Percentiles rank a stretch among this genome's conserved stretches.
These are phyloP conservation scores for Handroanthus guayacan DNA, from an alignment of 257 asterid genomes.

Conservation along the genomic window DNA sequence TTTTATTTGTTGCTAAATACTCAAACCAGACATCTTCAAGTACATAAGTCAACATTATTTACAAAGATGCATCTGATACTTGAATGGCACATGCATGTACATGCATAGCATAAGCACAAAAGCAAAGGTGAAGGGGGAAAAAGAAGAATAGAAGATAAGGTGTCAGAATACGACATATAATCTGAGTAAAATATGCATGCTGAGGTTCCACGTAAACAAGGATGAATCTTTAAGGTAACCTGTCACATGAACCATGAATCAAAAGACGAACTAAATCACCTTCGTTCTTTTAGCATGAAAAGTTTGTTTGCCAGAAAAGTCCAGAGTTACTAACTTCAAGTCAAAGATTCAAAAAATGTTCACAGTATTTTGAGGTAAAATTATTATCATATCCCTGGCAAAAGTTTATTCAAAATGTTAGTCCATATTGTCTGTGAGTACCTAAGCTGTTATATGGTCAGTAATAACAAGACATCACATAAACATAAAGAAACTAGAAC, in stretches of 20 bases:
- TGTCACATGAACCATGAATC: constrained; percentile 34
- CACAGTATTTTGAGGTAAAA: constrained; percentile 14
- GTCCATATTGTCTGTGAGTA: constrained; percentile 8
- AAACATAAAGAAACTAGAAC: constrained; percentile 29
- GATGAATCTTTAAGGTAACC: constrained; percentile 16
- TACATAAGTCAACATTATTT: not conserved
- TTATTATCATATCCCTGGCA: constrained; percentile 6
- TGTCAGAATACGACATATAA: constrained; percentile 37
- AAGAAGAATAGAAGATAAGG: constrained; percentile 32
- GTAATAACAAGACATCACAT: constrained; percentile 20
- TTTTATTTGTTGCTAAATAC: constrained; percentile 20
- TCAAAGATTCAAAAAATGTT: constrained; percentile 10
- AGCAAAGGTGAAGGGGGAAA: constrained; percentile 4
- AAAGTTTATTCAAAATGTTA: constrained; percentile 13
- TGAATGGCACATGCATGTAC: constrained; percentile 23
- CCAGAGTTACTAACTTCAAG: constrained; percentile 23
- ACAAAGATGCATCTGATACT: constrained; percentile 24
- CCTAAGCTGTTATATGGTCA: not conserved
- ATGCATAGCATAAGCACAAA: constrained; percentile 33
- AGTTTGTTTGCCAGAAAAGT: constrained; percentile 1
- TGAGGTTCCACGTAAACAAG: constrained; percentile 29
- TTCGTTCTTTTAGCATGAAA: constrained; percentile 34
- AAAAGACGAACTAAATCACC: constrained; percentile 24
- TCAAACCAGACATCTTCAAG: constrained; percentile 22
- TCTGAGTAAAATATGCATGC: constrained; percentile 23